Evolutionary conservation across 129 eudicot species (phyloP).

Genomic region (Scalesia atractyloides): DNA sequence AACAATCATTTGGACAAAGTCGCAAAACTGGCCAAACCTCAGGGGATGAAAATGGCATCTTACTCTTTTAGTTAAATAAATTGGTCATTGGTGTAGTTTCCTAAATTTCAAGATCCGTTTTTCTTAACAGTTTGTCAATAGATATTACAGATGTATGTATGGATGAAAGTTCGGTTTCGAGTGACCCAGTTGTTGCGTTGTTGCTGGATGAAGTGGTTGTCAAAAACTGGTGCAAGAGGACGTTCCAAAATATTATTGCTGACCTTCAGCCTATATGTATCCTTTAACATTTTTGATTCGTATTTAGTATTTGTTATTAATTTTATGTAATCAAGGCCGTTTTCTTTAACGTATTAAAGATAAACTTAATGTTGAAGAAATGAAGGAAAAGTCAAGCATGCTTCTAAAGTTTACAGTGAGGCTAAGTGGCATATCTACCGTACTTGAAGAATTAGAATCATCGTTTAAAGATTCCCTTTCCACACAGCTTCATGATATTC

Average conservation of each 20-base stretch:
- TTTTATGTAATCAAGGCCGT: not conserved
- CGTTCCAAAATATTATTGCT: conserved; percentile 52
- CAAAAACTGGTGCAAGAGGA: conserved; percentile 95
- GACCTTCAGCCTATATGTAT: conserved; percentile 78
- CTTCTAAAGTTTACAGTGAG: conserved; percentile 66
- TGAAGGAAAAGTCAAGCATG: conserved; percentile 48
- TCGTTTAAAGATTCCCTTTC: conserved; percentile 74
- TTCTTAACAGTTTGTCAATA: conserved; percentile 59
- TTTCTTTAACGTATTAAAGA: conserved; percentile 53
- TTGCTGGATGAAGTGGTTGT: conserved; percentile 97
- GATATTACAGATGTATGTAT: conserved; percentile 98
- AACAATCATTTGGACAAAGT: too few species aligned
- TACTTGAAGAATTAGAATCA: conserved; percentile 88
- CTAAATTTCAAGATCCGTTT: conserved; percentile 8
- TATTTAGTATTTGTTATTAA: not conserved
- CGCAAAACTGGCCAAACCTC: too few species aligned
- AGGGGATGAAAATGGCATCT: too few species aligned
- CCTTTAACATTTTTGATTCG: conserved; percentile 40
- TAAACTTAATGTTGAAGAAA: conserved; percentile 49
- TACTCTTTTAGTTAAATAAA: not conserved
- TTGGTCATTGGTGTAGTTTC: not conserved
- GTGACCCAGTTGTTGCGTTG: conserved; percentile 90
- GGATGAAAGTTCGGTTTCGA: conserved; percentile 99
- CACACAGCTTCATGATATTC: conserved; percentile 80
- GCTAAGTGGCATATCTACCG: conserved; percentile 64